These are phyloP conservation scores for Secale cereale DNA, from an alignment of 176 grass and related monocot genomes.

Conservation along the genomic window DNA sequence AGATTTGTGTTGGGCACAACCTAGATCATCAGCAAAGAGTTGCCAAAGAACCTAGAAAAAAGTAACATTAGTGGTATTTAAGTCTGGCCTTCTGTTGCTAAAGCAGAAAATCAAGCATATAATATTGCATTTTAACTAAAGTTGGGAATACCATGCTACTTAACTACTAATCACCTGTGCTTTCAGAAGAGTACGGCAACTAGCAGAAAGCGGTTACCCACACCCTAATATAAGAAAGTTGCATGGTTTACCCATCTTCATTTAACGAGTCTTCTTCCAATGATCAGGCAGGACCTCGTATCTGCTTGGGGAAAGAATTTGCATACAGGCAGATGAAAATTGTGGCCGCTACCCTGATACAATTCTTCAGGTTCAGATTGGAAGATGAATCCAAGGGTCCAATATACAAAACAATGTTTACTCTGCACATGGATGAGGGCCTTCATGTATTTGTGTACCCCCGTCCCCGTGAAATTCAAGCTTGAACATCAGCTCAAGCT, in stretches of 20 bases:
- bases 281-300: constrained; percentile 53
- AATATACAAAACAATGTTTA: constrained; percentile 28
- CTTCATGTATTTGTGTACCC: constrained; percentile 20
- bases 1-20: background rate
- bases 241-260: background rate
- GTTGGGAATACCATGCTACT: background rate
- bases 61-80: constrained; percentile 11
- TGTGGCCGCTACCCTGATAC: constrained; percentile 43
- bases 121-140: background rate
- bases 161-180: background rate
- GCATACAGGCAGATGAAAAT: constrained; percentile 70
- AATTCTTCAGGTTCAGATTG: constrained; percentile 41
- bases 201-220: background rate
- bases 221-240: background rate
- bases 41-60: background rate
- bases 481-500: background rate
- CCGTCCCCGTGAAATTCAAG: background rate
- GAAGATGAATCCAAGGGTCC: constrained; percentile 25
- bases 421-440: constrained; percentile 32
- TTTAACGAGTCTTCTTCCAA: background rate
- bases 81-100: background rate
- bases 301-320: constrained; percentile 66
- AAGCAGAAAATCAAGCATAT: constrained; percentile 13
- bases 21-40: background rate
- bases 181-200: background rate